Evolutionary conservation across 331 rosid species (phyloP).

Genomic region (Spiraea crenata): DNA sequence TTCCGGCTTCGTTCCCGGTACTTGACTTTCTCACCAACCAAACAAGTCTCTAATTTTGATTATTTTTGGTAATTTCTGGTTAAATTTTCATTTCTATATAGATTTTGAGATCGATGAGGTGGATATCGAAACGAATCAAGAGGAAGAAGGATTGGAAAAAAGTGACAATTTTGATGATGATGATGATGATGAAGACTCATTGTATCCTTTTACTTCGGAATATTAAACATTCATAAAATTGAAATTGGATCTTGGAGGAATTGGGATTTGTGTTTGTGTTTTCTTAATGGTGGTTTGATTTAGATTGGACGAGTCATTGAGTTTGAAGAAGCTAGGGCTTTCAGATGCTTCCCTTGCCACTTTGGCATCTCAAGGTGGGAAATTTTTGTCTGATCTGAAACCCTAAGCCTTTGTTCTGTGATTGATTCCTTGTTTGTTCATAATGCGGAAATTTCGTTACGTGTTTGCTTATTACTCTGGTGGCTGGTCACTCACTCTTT

Average conservation of each 20-base stretch:
- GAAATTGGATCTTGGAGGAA: not conserved
- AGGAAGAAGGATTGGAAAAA: slow-evolving; percentile 25
- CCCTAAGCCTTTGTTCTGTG: not conserved
- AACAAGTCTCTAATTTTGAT: not conserved
- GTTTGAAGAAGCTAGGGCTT: slow-evolving; percentile 70
- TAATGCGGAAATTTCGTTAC: not conserved
- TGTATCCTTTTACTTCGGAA: slow-evolving; percentile 48
- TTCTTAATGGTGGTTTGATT: slow-evolving; percentile 28
- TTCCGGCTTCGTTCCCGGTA: slow-evolving; percentile 54
- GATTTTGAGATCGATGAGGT: slow-evolving; percentile 49
- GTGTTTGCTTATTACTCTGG: not conserved
- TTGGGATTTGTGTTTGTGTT: not conserved
- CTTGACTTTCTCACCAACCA: not conserved
- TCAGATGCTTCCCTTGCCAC: slow-evolving; percentile 83
- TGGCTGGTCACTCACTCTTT: slow-evolving; percentile 4
- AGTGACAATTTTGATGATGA: slow-evolving; percentile 47
- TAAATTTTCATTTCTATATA: slow-evolving; percentile 14
- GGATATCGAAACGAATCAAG: slow-evolving; percentile 21
- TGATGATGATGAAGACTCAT: slow-evolving; percentile 56
- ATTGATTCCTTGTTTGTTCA: not conserved
- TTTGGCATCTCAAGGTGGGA: slow-evolving; percentile 76
- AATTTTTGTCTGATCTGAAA: not conserved
- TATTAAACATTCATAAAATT: not conserved
- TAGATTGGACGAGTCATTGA: slow-evolving; percentile 73
- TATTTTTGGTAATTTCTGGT: not conserved